Percentiles rank a stretch among this genome's conserved stretches.
phyloP scores from a whole-genome alignment of 176 grass and related monocot species.

The Aegilops bicornis region DNA sequence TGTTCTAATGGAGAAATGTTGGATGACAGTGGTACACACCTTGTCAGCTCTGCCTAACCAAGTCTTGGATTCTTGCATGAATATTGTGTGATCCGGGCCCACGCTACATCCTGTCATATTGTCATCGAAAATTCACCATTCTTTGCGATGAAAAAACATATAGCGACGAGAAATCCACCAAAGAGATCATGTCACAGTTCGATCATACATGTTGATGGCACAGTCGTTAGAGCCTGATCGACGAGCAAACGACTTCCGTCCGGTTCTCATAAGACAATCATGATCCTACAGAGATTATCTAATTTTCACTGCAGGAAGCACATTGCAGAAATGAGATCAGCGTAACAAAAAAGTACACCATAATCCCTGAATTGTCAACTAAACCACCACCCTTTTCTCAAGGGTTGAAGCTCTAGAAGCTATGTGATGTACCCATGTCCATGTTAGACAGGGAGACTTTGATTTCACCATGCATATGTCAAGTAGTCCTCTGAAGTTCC shows the following conservation, averaged over 20 bases:
- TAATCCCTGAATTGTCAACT: background rate
- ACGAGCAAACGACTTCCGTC: background rate
- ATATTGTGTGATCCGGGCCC: background rate
- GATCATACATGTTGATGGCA: background rate
- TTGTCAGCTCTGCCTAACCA: slow-evolving; percentile 25
- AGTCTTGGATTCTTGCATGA: slow-evolving; percentile 29
- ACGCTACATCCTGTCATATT: too few relatives aligned
- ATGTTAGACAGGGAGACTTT: slow-evolving; percentile 21
- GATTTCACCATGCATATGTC: slow-evolving; percentile 34
- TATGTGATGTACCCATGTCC: slow-evolving; percentile 10
- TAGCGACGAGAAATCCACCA: too few relatives aligned
- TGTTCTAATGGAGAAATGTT: background rate
- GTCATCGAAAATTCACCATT: too few relatives aligned
- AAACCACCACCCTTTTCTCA: background rate
- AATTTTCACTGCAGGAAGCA: too few relatives aligned
- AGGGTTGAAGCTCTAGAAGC: slow-evolving; percentile 10
- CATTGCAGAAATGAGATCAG: background rate
- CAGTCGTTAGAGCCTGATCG: background rate
- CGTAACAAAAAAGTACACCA: background rate
- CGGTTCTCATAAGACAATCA: background rate
- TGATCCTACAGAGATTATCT: background rate
- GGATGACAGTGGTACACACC: background rate
- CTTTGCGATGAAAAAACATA: too few relatives aligned
- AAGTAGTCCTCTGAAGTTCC: slow-evolving; percentile 21
- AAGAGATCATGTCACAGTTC: too few relatives aligned